Evolutionary conservation across 2,329 filamentous ascomycete genomes (phyloP).

Genomic region (Massarina eburnea): DNA sequence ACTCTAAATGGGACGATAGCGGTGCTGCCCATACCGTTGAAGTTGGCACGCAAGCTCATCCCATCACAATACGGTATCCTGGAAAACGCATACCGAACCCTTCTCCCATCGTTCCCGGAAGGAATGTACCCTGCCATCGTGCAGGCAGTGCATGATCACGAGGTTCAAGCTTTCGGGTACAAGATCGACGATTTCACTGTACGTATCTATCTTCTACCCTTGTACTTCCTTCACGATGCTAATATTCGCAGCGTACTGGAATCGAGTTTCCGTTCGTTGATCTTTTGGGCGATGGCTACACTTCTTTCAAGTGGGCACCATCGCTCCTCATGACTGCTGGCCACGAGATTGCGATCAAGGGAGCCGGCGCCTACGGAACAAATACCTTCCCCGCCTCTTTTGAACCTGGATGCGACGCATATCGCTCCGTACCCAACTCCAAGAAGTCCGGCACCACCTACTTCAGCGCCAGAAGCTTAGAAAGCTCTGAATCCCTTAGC

Average conservation of each 20-base stretch:
- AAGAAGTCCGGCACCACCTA: conserved; percentile 23
- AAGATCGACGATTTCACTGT: conserved; percentile 54
- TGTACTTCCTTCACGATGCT: conserved; percentile 10
- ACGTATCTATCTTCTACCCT: conserved; percentile 23
- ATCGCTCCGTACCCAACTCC: conserved; percentile 33
- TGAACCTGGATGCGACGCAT: conserved; percentile 55
- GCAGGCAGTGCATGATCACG: conserved; percentile 55
- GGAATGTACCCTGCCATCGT: conserved; percentile 58
- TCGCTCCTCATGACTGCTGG: conserved; percentile 51
- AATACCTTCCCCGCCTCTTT: conserved; percentile 47
- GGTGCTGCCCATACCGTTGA: conserved; percentile 55
- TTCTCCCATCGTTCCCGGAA: conserved; percentile 53
- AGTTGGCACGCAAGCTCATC: conserved; percentile 51
- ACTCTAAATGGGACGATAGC: conserved; percentile 57
- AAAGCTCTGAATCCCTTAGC: conserved; percentile 20
- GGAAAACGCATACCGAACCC: conserved; percentile 49
- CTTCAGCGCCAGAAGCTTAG: conserved; percentile 19
- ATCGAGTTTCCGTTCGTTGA: conserved; percentile 61
- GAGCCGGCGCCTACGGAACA: conserved; percentile 52
- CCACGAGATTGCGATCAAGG: conserved; percentile 49
- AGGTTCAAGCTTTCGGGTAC: conserved; percentile 50
- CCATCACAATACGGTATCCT: conserved; percentile 54
- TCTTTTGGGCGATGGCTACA: conserved; percentile 52
- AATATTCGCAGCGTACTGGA: conserved; percentile 47
- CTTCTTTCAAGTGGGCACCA: conserved; percentile 55